phyloP scores from a whole-genome alignment of 257 asterid genomes.

The Solanum chiquidenum region DNA sequence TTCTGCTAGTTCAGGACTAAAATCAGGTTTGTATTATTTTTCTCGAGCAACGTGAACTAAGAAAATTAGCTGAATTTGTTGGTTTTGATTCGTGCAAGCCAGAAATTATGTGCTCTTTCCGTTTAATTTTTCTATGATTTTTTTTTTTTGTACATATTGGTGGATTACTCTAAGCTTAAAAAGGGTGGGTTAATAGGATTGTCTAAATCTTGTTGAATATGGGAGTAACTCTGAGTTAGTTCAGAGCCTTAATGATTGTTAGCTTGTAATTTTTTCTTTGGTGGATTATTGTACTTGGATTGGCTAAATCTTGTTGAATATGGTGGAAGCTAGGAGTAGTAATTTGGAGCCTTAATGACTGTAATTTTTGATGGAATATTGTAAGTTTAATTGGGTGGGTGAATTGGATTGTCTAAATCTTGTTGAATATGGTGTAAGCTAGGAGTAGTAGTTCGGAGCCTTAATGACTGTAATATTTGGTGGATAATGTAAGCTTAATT shows the following conservation, averaged over 20 bases:
- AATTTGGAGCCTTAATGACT: background rate
- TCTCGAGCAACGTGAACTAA: background rate
- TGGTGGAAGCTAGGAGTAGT: background rate
- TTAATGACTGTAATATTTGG: background rate
- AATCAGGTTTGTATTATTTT: slow-evolving; percentile 25
- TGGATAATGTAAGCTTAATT: background rate
- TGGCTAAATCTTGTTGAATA: background rate
- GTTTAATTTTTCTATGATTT: background rate
- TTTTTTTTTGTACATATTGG: background rate
- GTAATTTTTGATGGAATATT: background rate
- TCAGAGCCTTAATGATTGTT: background rate
- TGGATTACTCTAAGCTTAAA: background rate
- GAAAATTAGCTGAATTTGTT: background rate
- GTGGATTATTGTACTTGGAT: background rate
- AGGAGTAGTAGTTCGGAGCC: background rate
- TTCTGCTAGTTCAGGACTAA: slow-evolving; percentile 28
- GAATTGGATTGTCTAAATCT: background rate
- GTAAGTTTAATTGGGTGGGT: background rate
- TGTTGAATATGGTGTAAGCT: background rate
- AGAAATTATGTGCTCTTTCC: background rate
- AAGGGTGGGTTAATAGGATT: background rate
- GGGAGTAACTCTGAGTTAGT: background rate
- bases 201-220: background rate
- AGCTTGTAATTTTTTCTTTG: background rate
- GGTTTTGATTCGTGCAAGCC: background rate